A percentile compares a stretch with the other conserved stretches of the same genome.
These are phyloP conservation scores for Mycothermus thermophilus DNA, from an alignment of 495 filamentous ascomycete species.

Conservation along the genomic window DNA sequence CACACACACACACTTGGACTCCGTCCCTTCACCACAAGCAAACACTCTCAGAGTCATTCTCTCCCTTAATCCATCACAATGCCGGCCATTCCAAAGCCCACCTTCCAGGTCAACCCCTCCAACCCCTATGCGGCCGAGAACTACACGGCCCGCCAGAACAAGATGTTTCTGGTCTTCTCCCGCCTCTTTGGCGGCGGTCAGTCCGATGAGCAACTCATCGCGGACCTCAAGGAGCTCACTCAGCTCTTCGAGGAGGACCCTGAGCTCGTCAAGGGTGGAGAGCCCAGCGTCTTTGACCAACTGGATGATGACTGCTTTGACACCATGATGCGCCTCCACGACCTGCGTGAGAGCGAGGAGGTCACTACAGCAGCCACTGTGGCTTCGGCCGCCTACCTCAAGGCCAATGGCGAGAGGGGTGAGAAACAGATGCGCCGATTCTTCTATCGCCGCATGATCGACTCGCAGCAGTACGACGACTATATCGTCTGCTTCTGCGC, in stretches of 20 bases:
- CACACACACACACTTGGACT: too few relatives aligned
- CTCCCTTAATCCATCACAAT: too few relatives aligned
- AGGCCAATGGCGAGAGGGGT: slow-evolving; percentile 55
- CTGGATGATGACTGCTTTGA: slow-evolving; percentile 69
- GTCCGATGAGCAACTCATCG: slow-evolving; percentile 40
- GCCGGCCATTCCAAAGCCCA: too few relatives aligned
- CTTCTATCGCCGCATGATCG: slow-evolving; percentile 39
- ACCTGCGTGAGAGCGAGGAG: slow-evolving; percentile 54
- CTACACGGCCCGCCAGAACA: slow-evolving; percentile 25
- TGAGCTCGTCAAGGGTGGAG: slow-evolving; percentile 21
- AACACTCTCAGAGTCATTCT: too few relatives aligned
- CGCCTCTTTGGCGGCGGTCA: slow-evolving; percentile 42
- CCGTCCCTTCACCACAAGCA: too few relatives aligned
- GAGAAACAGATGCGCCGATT: slow-evolving; percentile 51
- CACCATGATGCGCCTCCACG: slow-evolving; percentile 61
- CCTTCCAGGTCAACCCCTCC: too few relatives aligned
- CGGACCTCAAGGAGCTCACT: slow-evolving; percentile 33
- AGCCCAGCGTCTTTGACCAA: slow-evolving; percentile 42
- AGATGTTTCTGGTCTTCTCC: slow-evolving; percentile 38
- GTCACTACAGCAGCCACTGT: slow-evolving; percentile 63
- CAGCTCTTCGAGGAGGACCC: slow-evolving; percentile 37
- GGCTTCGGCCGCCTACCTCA: slow-evolving; percentile 65
- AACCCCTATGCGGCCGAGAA: too few relatives aligned
- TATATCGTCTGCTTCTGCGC: slow-evolving; percentile 74
- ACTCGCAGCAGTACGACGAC: slow-evolving; percentile 41